Evolutionary conservation across 805 yeast species (phyloP), one percentile per base, ranked within the genome.

Genomic region (Schwanniomyces vanrijiae): DNA sequence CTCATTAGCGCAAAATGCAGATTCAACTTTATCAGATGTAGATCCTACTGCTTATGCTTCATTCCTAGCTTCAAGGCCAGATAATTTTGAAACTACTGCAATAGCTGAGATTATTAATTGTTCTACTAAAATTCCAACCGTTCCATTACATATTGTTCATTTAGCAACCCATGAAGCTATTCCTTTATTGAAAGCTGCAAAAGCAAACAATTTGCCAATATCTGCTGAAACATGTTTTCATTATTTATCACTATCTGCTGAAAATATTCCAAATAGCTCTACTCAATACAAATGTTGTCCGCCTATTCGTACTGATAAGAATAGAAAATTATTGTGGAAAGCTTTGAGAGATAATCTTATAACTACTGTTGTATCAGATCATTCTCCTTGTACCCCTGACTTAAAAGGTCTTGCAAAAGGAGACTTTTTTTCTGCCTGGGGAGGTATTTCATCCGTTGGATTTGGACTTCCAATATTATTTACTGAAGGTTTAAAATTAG

Each of bases 171-270:
- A 86, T 52, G 84, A 88, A 55, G 96, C 96, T 0, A 65, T 92
- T 8, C 95, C 96, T 6, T 59, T 87, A 48, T 68, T 91, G 14
- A 66, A 75, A 35, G 74, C 80, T 16, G 97, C 97, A 3, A 83
- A 83, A 50, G 66, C 70, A 4, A 59, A 66, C 37, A 76, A 77
- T 0, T 66, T 86, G 40, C 88, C 88, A 26, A 74, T 91, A 43
- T 73, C 94, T 0, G 96, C 90, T 1, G 98, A 91, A 64, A 92
- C 98, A 0, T 91, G 98, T 65, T 91, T 90, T 80, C 98, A 91
- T 64, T 91, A 91, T 65, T 73, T 91, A 44, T 78, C 92, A 2
- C 73, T 91, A 38, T 75, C 78, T 3, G 88, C 96, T 3, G 97
- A 91, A 60, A 73, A 75, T 20, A 89, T 91, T 45, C 84, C 90